These are phyloP conservation scores for Ambrosiella cleistominuta DNA, from an alignment of 2,329 filamentous ascomycete genomes.

Conservation along the genomic window DNA sequence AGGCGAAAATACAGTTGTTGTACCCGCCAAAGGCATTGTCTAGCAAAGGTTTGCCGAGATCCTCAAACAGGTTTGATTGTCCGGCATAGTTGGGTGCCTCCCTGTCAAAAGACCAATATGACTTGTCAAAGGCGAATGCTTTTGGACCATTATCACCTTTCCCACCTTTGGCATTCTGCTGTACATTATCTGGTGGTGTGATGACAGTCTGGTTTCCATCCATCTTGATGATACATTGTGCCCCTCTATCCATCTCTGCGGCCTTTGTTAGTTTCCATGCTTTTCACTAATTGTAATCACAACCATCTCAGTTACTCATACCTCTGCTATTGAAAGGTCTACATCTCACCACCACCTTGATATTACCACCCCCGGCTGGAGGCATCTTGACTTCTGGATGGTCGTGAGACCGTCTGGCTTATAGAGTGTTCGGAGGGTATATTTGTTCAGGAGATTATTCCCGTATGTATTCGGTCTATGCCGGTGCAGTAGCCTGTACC, in stretches of 20 bases:
- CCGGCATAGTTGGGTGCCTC: slow-evolving; percentile 68
- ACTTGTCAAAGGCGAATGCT: slow-evolving; percentile 87
- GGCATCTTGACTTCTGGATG: slow-evolving; percentile 4
- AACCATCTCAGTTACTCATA: slow-evolving; percentile 23
- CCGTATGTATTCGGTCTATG: background rate
- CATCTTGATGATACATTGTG: slow-evolving; percentile 98
- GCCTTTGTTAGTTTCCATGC: background rate
- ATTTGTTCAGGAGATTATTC: background rate
- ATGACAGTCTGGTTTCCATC: slow-evolving; percentile 81
- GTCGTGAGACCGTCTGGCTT: background rate
- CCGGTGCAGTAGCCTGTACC: background rate
- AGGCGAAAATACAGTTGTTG: slow-evolving; percentile 99
- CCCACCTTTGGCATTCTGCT: slow-evolving; percentile 54
- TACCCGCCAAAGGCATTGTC: slow-evolving; percentile 98
- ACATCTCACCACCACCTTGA: slow-evolving; percentile 97
- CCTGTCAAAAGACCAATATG: slow-evolving; percentile 94
- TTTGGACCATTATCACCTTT: slow-evolving; percentile 56
- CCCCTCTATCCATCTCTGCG: slow-evolving; percentile 69
- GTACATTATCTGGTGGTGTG: slow-evolving; percentile 55
- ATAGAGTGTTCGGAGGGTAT: background rate
- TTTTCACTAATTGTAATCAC: background rate
- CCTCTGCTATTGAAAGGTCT: slow-evolving; percentile 93
- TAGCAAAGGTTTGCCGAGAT: slow-evolving; percentile 74
- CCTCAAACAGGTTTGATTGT: slow-evolving; percentile 74
- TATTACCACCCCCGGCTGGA: slow-evolving; percentile 54